These are phyloP conservation scores for Sordariomycetes sp. DNA, from an alignment of 2,329 filamentous ascomycete genomes.

Conservation along the genomic window DNA sequence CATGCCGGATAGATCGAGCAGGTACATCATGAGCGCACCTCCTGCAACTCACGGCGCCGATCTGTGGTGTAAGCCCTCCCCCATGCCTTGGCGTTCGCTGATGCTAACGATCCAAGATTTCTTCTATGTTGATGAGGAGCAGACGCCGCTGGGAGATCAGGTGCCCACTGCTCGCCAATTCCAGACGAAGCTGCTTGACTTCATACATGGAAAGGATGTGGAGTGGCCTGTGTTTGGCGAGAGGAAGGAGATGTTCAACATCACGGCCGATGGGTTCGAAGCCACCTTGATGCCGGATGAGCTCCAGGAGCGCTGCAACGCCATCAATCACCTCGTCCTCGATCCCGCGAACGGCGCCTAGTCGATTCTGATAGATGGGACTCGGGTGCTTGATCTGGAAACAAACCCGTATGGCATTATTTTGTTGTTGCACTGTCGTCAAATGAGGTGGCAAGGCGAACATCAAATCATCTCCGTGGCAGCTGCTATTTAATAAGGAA, in stretches of 20 bases:
- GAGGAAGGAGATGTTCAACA: constrained; percentile 6
- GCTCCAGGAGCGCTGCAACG: constrained; percentile 6
- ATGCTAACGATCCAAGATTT: constrained; percentile 3
- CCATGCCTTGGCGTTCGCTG: not conserved
- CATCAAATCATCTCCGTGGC: no score
- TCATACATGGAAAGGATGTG: constrained; percentile 7
- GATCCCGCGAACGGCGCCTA: constrained; percentile 7
- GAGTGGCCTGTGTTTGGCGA: constrained; percentile 7
- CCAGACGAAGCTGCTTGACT: constrained; percentile 8
- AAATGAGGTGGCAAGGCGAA: no score
- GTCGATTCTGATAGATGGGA: not conserved
- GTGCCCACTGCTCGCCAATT: constrained; percentile 5
- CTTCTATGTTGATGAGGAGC: constrained; percentile 7
- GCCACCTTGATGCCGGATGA: constrained; percentile 1
- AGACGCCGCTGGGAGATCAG: constrained; percentile 5
- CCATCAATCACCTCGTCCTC: constrained; percentile 5
- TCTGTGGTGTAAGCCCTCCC: constrained; percentile 6
- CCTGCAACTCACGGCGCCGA: constrained; percentile 9
- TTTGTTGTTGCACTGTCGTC: not conserved
- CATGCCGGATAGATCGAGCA: constrained; percentile 2
- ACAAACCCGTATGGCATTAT: not conserved
- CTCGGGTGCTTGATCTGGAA: not conserved
- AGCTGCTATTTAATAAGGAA: no score
- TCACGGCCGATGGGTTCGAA: constrained; percentile 6
- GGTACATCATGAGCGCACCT: constrained; percentile 8